phyloP scores from a whole-genome alignment of 2,329 filamentous ascomycete species.

The Aspergillus spinulosporus region DNA sequence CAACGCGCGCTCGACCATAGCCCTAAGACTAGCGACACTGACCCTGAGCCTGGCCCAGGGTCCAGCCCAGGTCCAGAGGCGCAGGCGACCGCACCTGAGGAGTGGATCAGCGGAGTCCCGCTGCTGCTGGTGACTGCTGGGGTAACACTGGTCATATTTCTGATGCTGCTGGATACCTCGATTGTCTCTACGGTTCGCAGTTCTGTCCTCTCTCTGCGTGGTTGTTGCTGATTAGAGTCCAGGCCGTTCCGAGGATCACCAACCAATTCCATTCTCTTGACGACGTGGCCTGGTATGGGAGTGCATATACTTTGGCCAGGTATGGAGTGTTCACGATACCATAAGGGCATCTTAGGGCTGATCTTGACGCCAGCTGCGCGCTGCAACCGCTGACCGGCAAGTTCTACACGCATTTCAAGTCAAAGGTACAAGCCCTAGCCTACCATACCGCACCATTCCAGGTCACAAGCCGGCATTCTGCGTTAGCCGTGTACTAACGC shows the following conservation, averaged over 20 bases:
- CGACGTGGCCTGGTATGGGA: conserved; percentile 12
- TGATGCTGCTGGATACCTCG: conserved; percentile 5
- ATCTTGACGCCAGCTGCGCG: not conserved
- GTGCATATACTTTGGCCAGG: conserved; percentile 2
- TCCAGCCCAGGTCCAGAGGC: not conserved
- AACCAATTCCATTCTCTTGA: not conserved
- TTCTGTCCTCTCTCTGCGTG: not conserved
- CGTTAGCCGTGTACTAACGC: no score
- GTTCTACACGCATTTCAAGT: not conserved
- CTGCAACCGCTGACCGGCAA: conserved; percentile 7
- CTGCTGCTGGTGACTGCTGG: not conserved
- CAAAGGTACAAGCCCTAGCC: not conserved
- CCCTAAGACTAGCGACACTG: no score
- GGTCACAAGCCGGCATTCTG: not conserved
- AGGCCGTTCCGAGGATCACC: not conserved
- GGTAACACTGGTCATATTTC: not conserved
- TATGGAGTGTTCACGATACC: not conserved
- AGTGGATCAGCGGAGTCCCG: not conserved
- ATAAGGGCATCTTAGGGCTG: not conserved
- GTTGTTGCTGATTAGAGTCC: not conserved
- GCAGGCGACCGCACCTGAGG: not conserved
- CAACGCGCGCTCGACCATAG: no score
- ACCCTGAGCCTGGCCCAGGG: no score
- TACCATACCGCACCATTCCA: no score
- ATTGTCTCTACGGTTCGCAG: conserved; percentile 7